phyloP scores from a whole-genome alignment of 768 basidiomycete species.

The Lactarius hengduanensis region DNA sequence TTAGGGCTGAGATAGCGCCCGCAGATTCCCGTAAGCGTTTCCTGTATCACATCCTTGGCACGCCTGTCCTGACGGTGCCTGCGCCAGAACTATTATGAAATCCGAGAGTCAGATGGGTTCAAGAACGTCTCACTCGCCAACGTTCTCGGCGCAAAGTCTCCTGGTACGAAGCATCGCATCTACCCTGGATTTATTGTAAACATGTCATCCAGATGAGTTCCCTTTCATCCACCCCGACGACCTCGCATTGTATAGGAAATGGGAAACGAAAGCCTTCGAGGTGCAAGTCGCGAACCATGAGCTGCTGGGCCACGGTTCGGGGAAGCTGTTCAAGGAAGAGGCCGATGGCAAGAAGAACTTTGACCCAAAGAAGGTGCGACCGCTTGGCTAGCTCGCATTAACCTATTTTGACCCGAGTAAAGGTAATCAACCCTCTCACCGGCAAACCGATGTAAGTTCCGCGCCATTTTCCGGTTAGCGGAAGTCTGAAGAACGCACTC shows the following conservation, averaged over 20 bases:
- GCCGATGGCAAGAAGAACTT: constrained; percentile 81
- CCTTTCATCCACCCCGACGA: constrained; percentile 85
- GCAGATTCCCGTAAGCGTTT: constrained; percentile 59
- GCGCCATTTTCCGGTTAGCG: background rate
- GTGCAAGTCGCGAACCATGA: constrained; percentile 92
- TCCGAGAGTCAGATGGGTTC: constrained; percentile 79
- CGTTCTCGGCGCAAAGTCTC: constrained; percentile 84
- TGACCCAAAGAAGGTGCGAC: constrained; percentile 56
- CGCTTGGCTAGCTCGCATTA: background rate
- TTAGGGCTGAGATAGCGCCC: background rate
- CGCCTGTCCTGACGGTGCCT: background rate
- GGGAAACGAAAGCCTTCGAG: constrained; percentile 79
- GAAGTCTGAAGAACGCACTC: constrained; percentile 6
- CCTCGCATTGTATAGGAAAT: constrained; percentile 66
- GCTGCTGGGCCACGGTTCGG: constrained; percentile 80
- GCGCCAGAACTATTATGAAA: constrained; percentile 73
- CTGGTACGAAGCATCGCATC: constrained; percentile 46
- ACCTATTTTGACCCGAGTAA: constrained; percentile 8
- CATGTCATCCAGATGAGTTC: constrained; percentile 45
- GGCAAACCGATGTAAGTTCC: constrained; percentile 63
- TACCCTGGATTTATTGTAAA: background rate
- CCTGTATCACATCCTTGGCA: background rate
- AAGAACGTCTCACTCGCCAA: constrained; percentile 89
- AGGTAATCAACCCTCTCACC: constrained; percentile 83
- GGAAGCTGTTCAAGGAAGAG: constrained; percentile 78